These are phyloP conservation scores for Urochloa ruziziensis DNA, from an alignment of 176 grass and related monocot genomes.

Conservation along the genomic window DNA sequence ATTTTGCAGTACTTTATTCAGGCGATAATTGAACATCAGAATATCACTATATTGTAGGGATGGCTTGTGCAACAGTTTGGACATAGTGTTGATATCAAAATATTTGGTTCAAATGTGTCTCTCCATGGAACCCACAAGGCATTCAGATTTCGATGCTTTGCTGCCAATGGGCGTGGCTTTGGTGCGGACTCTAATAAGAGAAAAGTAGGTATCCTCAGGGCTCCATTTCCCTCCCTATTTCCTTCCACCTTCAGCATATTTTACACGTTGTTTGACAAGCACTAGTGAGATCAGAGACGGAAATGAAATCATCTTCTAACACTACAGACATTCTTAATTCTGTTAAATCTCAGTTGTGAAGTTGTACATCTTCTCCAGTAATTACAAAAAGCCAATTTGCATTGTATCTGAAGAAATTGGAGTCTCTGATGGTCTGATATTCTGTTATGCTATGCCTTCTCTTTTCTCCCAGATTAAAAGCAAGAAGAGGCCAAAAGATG, in stretches of 20 bases:
- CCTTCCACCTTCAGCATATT: background rate
- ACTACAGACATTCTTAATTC: background rate
- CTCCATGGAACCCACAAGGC: background rate
- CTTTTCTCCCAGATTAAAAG: constrained; percentile 36
- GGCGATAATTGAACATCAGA: background rate
- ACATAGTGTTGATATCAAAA: background rate
- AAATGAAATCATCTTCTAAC: background rate
- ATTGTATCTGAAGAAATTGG: background rate
- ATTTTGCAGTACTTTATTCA: background rate
- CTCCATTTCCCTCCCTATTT: constrained; percentile 2
- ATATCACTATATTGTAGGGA: constrained; percentile 26
- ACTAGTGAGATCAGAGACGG: background rate
- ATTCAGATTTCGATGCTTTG: constrained; percentile 26
- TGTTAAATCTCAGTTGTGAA: background rate
- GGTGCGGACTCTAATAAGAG: constrained; percentile 25
- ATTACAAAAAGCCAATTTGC: background rate
- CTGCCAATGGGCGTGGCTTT: constrained; percentile 27
- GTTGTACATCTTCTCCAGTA: background rate
- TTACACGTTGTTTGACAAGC: background rate
- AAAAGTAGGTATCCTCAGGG: constrained; percentile 34
- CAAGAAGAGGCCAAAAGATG: constrained; percentile 44
- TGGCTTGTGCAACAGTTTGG: constrained; percentile 11
- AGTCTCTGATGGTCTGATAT: background rate
- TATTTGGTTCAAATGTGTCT: constrained; percentile 12
- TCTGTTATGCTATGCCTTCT: background rate